Evolutionary conservation across 2,329 filamentous ascomycete species (phyloP), one percentile per base, ranked within the genome.

Genomic region (Chaetothyriales sp.): DNA sequence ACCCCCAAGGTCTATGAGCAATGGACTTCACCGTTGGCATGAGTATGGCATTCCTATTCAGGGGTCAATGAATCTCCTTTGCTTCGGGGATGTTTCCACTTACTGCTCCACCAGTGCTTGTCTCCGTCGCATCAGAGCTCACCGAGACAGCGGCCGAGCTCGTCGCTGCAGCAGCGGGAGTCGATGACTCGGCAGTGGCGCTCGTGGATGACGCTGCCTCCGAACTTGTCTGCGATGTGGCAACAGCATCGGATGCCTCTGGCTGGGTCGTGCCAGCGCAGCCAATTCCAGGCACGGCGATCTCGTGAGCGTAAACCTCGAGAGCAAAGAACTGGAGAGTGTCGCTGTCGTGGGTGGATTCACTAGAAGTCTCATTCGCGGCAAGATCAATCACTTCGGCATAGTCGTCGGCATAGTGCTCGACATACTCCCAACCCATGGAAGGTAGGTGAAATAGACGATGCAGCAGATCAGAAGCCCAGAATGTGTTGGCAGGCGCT

Each of bases 271-370:
- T 44, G 2, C 80, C 79, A 0, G 74, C 63, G 62, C 81, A 84
- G 0, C 81, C 81, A 25, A 74, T 70, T 0, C 80, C 80, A 0
- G 80, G 80, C 4, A 77, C 68, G 6, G 77, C 77, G 58, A 84
- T 72, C 53, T 84, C 80, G 55, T 74, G 78, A 0, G 80, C 80
- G 63, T 81, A 85, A 59, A 32, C 80, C 84, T 3, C 76, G 1
- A 83, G 73, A 3, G 82, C 81, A 62, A 86, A 85, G 64, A 80
- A 82, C 65, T 83, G 78, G 43, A 85, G 68, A 0, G 75, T 73
- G 55, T 83, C 74, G 28, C 75, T 80, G 65, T 85, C 80, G 25
- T 73, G 67, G 2, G 69, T 74, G 4, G 73, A 66, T 2, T 73
- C 68, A 22, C 72, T 70, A 3, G 69, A 65, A 6, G 75, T 72